Evolutionary conservation across 306 rosid species (phyloP).

Genomic region (Malus sieversii): DNA sequence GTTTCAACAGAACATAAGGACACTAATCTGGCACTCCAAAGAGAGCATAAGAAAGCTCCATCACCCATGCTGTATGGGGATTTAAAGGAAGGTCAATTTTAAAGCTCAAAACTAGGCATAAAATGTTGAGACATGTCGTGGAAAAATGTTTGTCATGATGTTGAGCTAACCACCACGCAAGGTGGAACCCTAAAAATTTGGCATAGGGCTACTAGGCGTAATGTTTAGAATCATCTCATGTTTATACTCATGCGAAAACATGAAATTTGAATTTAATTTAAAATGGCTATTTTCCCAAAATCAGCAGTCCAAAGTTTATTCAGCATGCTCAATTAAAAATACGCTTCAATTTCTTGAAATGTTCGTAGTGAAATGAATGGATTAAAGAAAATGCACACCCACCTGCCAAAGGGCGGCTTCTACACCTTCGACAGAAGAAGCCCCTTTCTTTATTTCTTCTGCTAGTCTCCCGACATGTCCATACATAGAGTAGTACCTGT

Average conservation of each 20-base stretch:
- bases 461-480: slow-evolving; percentile 94
- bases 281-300: not conserved
- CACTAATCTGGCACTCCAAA: too few species aligned
- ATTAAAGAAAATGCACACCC: slow-evolving; percentile 10
- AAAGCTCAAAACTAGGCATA: not conserved
- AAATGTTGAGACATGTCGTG: not conserved
- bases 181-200: not conserved
- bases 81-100: not conserved
- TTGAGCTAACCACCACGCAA: not conserved
- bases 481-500: slow-evolving; percentile 90
- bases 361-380: not conserved
- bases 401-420: slow-evolving; percentile 93
- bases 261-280: not conserved
- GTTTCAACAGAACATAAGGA: not conserved
- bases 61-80: not conserved
- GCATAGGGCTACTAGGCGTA: not conserved
- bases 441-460: slow-evolving; percentile 80
- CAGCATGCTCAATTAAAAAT: not conserved
- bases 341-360: not conserved
- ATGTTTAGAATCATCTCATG: not conserved
- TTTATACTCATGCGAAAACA: not conserved
- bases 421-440: slow-evolving; percentile 83
- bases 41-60: not conserved
- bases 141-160: not conserved
- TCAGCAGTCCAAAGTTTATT: not conserved